phyloP scores from a whole-genome alignment of 768 basidiomycete species.

The Termitomyces heimii region DNA sequence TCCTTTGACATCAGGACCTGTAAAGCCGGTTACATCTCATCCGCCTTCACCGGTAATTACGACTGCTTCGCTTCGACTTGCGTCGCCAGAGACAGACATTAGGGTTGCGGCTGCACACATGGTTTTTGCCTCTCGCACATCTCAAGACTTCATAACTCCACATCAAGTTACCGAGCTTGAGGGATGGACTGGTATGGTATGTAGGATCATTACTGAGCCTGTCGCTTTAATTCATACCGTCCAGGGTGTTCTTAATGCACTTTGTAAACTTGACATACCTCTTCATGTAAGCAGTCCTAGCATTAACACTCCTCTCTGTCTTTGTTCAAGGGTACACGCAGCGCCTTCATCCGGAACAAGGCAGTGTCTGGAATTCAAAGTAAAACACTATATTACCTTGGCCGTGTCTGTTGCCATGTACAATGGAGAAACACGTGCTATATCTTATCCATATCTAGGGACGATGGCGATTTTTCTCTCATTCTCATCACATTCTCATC shows the following conservation, averaged over 20 bases:
- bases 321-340: slow-evolving; percentile 16
- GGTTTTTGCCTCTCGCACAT: slow-evolving; percentile 73
- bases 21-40: slow-evolving; percentile 29
- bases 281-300: slow-evolving; percentile 37
- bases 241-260: slow-evolving; percentile 52
- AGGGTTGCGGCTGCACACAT: slow-evolving; percentile 78
- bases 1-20: slow-evolving; percentile 41
- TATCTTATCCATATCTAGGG: not conserved
- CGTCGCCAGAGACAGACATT: slow-evolving; percentile 35
- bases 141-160: slow-evolving; percentile 72
- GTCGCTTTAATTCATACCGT: slow-evolving; percentile 4
- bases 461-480: not conserved
- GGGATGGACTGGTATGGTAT: slow-evolving; percentile 49
- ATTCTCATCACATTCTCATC: too few relatives aligned
- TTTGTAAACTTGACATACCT: slow-evolving; percentile 41
- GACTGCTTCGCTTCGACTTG: slow-evolving; percentile 14
- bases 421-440: not conserved
- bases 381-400: not conserved
- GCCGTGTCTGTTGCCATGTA: not conserved
- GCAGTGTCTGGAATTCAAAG: slow-evolving; percentile 48
- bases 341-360: slow-evolving; percentile 47
- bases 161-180: slow-evolving; percentile 54
- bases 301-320: not conserved
- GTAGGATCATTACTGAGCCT: slow-evolving; percentile 7
- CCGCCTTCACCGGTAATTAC: slow-evolving; percentile 15